Conservation (phyloP, 139 green algal genomes). For the Picochlorum costavermella region DNA sequence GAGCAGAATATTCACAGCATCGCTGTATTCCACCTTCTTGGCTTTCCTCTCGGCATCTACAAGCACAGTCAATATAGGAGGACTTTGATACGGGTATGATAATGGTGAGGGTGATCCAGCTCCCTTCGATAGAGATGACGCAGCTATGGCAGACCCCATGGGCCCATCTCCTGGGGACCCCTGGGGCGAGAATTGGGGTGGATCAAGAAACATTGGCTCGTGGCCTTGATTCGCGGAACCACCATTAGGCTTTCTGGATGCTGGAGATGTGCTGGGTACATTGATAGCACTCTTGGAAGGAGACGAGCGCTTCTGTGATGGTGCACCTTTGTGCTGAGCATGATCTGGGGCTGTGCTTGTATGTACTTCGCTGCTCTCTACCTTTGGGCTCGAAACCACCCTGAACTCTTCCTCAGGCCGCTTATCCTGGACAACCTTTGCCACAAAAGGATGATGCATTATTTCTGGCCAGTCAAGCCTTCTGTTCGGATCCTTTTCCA, state of each 20-base stretch:
- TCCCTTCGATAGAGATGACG: not conserved
- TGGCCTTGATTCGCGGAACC: not conserved
- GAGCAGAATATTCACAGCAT: not conserved
- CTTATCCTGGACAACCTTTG: slow-evolving; percentile 28
- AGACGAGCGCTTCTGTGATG: too few relatives aligned
- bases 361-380: too few relatives aligned
- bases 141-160: not conserved
- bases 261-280: not conserved
- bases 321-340: too few relatives aligned
- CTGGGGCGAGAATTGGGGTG: slow-evolving; percentile 15
- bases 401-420: not conserved
- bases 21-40: not conserved
- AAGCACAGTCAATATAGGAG: not conserved
- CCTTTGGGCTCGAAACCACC: not conserved
- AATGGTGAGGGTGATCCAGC: not conserved
- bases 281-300: too few relatives aligned
- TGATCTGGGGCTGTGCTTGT: too few relatives aligned
- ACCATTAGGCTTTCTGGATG: not conserved
- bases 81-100: not conserved
- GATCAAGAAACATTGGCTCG: slow-evolving; percentile 13
- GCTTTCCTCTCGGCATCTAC: slow-evolving; percentile 12
- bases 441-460: slow-evolving; percentile 89
- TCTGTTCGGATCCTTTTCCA: slow-evolving; percentile 84
- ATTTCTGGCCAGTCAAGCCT: slow-evolving; percentile 87
- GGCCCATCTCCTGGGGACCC: not conserved